phyloP scores from a whole-genome alignment of 306 rosid genomes.

The Neltuma alba region DNA sequence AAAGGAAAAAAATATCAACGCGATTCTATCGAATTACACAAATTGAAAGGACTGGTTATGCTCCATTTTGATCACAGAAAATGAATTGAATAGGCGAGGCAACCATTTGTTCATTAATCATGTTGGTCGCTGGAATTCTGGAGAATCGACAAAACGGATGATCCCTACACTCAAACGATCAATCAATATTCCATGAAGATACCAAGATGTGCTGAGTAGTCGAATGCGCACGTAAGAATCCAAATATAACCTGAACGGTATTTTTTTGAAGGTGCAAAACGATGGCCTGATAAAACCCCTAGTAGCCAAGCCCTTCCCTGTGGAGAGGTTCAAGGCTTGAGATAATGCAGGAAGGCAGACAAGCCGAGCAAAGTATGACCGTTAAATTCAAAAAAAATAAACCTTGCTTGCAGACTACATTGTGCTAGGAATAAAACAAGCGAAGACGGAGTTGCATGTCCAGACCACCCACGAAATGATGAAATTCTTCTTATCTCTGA shows the following conservation, averaged over 20 bases:
- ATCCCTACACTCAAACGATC: neutral
- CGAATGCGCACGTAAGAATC: constrained; percentile 2
- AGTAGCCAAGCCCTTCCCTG: neutral
- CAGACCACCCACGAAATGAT: neutral
- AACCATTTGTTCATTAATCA: neutral
- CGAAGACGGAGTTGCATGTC: neutral
- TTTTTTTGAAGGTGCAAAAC: neutral
- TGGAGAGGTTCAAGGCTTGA: neutral
- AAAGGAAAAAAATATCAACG: too few species aligned
- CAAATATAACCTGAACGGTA: neutral
- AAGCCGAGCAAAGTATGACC: neutral
- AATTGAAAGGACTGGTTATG: neutral
- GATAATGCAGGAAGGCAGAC: neutral
- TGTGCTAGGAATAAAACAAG: neutral
- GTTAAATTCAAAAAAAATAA: neutral
- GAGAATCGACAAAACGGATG: neutral
- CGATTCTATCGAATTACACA: neutral
- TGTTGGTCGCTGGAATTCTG: neutral
- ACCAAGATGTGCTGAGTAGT: neutral
- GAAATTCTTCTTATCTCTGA: too few species aligned
- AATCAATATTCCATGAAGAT: constrained; percentile 2
- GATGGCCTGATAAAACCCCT: neutral
- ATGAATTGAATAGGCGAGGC: neutral
- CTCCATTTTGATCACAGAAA: neutral
- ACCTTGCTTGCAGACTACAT: neutral